phyloP scores from a whole-genome alignment of 2,329 filamentous ascomycete species.

The Cercospora berteroae region DNA sequence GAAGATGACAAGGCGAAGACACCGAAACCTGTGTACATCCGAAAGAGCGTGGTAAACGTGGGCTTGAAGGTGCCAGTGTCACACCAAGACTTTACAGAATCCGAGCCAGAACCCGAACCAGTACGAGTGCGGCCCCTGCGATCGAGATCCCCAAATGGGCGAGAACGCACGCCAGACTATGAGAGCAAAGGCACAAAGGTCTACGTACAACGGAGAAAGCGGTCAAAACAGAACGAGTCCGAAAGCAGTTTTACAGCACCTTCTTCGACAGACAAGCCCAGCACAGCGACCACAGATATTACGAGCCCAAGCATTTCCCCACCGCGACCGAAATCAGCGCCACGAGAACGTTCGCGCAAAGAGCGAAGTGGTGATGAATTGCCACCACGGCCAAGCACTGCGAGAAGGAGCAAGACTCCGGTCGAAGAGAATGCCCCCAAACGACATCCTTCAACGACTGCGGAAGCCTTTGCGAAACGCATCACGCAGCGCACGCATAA shows the following conservation, averaged over 20 bases:
- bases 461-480: slow-evolving; percentile 25
- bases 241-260: slow-evolving; percentile 33
- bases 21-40: slow-evolving; percentile 33
- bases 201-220: slow-evolving; percentile 35
- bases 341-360: slow-evolving; percentile 18
- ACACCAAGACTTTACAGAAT: slow-evolving; percentile 33
- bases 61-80: slow-evolving; percentile 38
- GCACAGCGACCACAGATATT: slow-evolving; percentile 32
- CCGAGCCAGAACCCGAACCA: slow-evolving; percentile 26
- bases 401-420: slow-evolving; percentile 18
- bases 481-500: slow-evolving; percentile 27
- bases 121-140: slow-evolving; percentile 28
- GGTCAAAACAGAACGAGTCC: slow-evolving; percentile 26
- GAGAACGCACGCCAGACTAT: slow-evolving; percentile 32
- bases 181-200: slow-evolving; percentile 36
- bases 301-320: slow-evolving; percentile 32
- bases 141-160: slow-evolving; percentile 25
- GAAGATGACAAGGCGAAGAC: slow-evolving; percentile 30
- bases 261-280: slow-evolving; percentile 33
- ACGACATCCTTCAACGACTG: slow-evolving; percentile 24
- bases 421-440: slow-evolving; percentile 11
- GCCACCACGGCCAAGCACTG: slow-evolving; percentile 10
- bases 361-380: slow-evolving; percentile 18
- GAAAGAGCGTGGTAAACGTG: slow-evolving; percentile 34
- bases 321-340: slow-evolving; percentile 22